phyloP scores from a whole-genome alignment of 108 stramenopile species.

The Pseudonitzschia multiseries region DNA sequence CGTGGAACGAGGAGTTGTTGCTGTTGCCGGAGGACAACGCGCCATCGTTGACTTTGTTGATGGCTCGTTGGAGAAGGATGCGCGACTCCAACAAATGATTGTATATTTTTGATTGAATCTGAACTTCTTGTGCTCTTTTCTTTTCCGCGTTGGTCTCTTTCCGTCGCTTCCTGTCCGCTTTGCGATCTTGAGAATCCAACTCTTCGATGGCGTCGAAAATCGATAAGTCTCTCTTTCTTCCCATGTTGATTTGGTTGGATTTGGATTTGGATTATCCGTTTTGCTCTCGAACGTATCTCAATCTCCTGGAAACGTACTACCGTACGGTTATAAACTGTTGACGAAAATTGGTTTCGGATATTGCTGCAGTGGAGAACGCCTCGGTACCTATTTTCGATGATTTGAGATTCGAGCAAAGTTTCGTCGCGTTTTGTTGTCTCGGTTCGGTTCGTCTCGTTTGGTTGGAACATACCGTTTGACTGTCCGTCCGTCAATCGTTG shows the following conservation, averaged over 20 bases:
- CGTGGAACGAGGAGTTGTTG: slow-evolving; percentile 1
- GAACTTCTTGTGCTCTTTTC: slow-evolving; percentile 39
- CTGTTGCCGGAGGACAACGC: background rate
- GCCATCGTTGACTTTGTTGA: slow-evolving; percentile 20
- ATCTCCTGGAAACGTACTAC: no score
- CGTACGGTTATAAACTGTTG: no score
- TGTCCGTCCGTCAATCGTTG: background rate
- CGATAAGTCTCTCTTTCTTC: slow-evolving; percentile 39
- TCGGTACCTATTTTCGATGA: no score
- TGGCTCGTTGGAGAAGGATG: slow-evolving; percentile 68
- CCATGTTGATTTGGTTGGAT: slow-evolving; percentile 7
- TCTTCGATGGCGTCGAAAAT: slow-evolving; percentile 53
- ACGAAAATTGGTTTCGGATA: no score
- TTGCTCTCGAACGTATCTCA: background rate
- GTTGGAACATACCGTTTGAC: background rate
- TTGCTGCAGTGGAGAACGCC: no score
- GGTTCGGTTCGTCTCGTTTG: background rate
- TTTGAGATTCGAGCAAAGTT: no score
- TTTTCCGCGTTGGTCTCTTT: slow-evolving; percentile 18
- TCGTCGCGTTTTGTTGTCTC: background rate
- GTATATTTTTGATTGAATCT: slow-evolving; percentile 56
- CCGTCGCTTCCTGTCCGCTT: slow-evolving; percentile 30
- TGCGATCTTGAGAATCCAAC: slow-evolving; percentile 44
- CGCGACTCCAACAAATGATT: slow-evolving; percentile 61
- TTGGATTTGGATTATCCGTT: background rate